Percentiles rank a stretch among this genome's conserved stretches.
Conservation (phyloP, 352 stramenopile species). For the Globisporangium mamillatum region DNA sequence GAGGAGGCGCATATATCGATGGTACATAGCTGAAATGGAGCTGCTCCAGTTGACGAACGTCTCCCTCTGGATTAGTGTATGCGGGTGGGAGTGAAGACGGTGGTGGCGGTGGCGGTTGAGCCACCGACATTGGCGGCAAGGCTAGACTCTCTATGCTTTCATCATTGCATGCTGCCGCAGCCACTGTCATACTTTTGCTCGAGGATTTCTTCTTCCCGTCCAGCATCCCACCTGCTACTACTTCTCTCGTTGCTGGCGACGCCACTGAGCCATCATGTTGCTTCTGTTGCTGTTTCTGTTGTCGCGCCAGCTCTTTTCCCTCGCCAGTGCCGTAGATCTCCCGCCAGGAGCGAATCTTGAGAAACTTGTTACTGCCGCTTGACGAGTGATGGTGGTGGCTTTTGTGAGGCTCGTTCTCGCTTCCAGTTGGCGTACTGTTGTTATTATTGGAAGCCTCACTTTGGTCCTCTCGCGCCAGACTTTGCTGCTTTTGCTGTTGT, state of each 20-base stretch:
- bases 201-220: slow-evolving; percentile 15
- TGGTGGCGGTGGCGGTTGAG: neutral
- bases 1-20: slow-evolving; percentile 5
- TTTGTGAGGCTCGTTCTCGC: neutral
- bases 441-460: slow-evolving; percentile 23
- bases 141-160: neutral
- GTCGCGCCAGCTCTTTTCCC: slow-evolving; percentile 45
- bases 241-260: neutral
- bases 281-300: slow-evolving; percentile 16
- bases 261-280: slow-evolving; percentile 4
- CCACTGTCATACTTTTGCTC: slow-evolving; percentile 15
- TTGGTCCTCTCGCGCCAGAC: slow-evolving; percentile 13
- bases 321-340: slow-evolving; percentile 64
- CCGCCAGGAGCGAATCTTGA: slow-evolving; percentile 59
- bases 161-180: slow-evolving; percentile 1
- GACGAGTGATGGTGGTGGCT: slow-evolving; percentile 14
- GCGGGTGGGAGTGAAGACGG: neutral
- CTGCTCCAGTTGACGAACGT: neutral
- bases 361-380: slow-evolving; percentile 33
- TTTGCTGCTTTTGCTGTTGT: slow-evolving; percentile 18
- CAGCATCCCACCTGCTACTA: slow-evolving; percentile 21
- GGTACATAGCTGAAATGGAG: neutral
- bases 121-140: neutral
- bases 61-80: too few relatives aligned
- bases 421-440: slow-evolving; percentile 3